Percentiles rank a stretch among this genome's conserved stretches.
Conservation (phyloP, 1,139 yeast genomes). For the Scheffersomyces lignicola region DNA sequence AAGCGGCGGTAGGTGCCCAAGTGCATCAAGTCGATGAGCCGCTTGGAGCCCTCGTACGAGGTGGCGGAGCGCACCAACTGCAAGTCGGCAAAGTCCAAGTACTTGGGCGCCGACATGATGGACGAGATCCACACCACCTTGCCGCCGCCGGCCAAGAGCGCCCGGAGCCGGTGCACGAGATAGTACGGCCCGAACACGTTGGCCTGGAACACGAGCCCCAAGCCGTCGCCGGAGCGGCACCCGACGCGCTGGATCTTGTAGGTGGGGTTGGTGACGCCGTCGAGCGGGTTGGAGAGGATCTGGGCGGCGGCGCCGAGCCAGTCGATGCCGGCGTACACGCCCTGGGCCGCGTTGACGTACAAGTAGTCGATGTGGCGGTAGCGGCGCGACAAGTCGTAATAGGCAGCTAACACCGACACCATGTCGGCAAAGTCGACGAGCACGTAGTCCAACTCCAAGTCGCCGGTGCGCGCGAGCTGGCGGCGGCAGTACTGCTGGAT, state of each 20-base stretch:
- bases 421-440: constrained; percentile 87
- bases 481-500: constrained; percentile 54
- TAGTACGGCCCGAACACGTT: constrained; percentile 95
- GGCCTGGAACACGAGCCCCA: constrained; percentile 92
- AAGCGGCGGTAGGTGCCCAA: constrained; percentile 60
- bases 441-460: constrained; percentile 80
- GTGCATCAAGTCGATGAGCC: constrained; percentile 83
- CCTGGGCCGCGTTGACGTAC: constrained; percentile 88
- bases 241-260: constrained; percentile 83
- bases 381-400: constrained; percentile 63
- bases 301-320: constrained; percentile 77
- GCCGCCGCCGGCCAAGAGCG: constrained; percentile 56
- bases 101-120: constrained; percentile 71
- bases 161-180: constrained; percentile 60
- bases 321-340: constrained; percentile 82
- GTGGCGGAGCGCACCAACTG: constrained; percentile 63
- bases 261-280: constrained; percentile 81
- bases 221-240: constrained; percentile 62
- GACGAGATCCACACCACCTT: constrained; percentile 84
- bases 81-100: constrained; percentile 70
- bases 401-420: constrained; percentile 80
- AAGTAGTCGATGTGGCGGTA: constrained; percentile 71
- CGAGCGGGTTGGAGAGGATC: constrained; percentile 61
- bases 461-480: constrained; percentile 42
- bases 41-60: constrained; percentile 91